Percentiles rank a stretch among this genome's conserved stretches.
These are phyloP conservation scores for Trichosporon faecale DNA, from an alignment of 1,284 basidiomycete species.

Conservation along the genomic window DNA sequence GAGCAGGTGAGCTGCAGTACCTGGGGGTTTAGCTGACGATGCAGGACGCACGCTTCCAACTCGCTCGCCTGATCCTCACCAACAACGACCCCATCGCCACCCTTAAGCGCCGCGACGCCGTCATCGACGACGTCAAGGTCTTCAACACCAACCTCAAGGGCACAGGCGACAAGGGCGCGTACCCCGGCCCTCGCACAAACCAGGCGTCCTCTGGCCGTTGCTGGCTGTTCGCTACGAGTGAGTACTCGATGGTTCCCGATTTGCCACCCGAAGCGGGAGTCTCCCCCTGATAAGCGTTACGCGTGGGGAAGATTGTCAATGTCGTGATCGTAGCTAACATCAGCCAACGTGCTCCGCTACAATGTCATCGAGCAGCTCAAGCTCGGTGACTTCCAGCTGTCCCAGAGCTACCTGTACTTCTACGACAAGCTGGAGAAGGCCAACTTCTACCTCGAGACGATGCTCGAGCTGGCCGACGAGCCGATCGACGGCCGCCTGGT, in stretches of 20 bases:
- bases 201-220: conserved; percentile 84
- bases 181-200: conserved; percentile 72
- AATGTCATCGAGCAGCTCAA: conserved; percentile 80
- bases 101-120: conserved; percentile 64
- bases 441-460: conserved; percentile 85
- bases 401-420: conserved; percentile 85
- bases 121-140: conserved; percentile 69
- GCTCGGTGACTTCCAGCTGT: conserved; percentile 81
- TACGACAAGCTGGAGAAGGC: conserved; percentile 93
- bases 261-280: not conserved
- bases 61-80: conserved; percentile 75
- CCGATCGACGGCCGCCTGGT: conserved; percentile 80
- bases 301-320: not conserved
- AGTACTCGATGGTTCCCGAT: conserved; percentile 18
- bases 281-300: not conserved
- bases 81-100: conserved; percentile 68
- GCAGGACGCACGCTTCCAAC: conserved; percentile 62
- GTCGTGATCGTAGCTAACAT: too few relatives aligned
- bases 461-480: conserved; percentile 75
- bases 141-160: conserved; percentile 75
- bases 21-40: conserved; percentile 2
- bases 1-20: conserved; percentile 46
- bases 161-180: conserved; percentile 32
- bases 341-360: conserved; percentile 72
- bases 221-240: conserved; percentile 86